These are phyloP conservation scores for Arxiozyma slooffiae DNA, from an alignment of 1,139 yeast genomes.

Conservation along the genomic window DNA sequence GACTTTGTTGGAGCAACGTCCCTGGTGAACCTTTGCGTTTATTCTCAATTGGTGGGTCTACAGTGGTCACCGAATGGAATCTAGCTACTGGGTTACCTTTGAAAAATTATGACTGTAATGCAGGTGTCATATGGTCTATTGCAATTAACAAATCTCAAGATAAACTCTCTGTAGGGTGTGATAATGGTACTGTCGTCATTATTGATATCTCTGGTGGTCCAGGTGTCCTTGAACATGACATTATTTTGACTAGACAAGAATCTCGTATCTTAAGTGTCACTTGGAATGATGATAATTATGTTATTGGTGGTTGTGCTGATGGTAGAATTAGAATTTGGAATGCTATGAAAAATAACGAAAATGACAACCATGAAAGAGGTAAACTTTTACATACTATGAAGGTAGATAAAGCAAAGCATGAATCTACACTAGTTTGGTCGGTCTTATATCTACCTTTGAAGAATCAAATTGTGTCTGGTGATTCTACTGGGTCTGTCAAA, in stretches of 20 bases:
- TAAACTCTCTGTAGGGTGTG: conserved; percentile 84
- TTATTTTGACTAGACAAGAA: conserved; percentile 74
- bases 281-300: conserved; percentile 55
- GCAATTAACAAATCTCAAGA: conserved; percentile 54
- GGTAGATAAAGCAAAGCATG: conserved; percentile 66
- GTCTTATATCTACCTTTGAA: conserved; percentile 52
- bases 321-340: conserved; percentile 83
- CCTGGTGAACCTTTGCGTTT: conserved; percentile 51
- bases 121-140: conserved; percentile 90
- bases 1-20: conserved; percentile 62
- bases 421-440: conserved; percentile 82
- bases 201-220: conserved; percentile 76
- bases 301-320: conserved; percentile 93
- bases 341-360: conserved; percentile 7
- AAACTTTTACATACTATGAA: conserved; percentile 66
- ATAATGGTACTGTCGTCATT: conserved; percentile 82
- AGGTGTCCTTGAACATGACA: conserved; percentile 68
- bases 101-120: conserved; percentile 77
- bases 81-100: conserved; percentile 61
- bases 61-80: conserved; percentile 89
- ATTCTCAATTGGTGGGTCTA: conserved; percentile 91
- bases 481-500: conserved; percentile 88
- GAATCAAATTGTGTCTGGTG: conserved; percentile 80
- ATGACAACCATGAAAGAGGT: conserved; percentile 35
- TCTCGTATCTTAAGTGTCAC: conserved; percentile 70